A percentile compares a stretch with the other conserved stretches of the same genome.
phyloP scores from a whole-genome alignment of 805 yeast species.

The Candida multigemmis region DNA sequence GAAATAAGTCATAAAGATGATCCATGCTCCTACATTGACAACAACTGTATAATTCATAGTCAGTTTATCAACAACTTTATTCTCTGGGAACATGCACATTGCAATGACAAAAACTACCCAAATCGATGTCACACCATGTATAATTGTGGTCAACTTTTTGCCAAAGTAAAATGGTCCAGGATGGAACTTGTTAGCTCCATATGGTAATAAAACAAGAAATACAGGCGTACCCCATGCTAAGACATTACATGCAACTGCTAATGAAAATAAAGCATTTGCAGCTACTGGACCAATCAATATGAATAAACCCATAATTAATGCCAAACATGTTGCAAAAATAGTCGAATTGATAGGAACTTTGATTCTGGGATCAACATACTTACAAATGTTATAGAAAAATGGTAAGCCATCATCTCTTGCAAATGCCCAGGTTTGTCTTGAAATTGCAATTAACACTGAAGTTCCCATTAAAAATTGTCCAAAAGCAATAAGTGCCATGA shows the following conservation, averaged over 20 bases:
- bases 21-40: slow-evolving; percentile 50
- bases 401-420: slow-evolving; percentile 69
- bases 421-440: slow-evolving; percentile 63
- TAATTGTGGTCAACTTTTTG: slow-evolving; percentile 26
- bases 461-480: slow-evolving; percentile 59
- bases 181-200: slow-evolving; percentile 37
- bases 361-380: slow-evolving; percentile 42
- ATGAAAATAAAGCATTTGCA: slow-evolving; percentile 51
- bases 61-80: slow-evolving; percentile 21
- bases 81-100: slow-evolving; percentile 51
- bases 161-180: slow-evolving; percentile 65
- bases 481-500: slow-evolving; percentile 43
- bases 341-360: slow-evolving; percentile 59
- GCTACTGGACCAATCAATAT: slow-evolving; percentile 50
- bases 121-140: slow-evolving; percentile 33
- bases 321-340: slow-evolving; percentile 35
- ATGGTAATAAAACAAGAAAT: slow-evolving; percentile 40
- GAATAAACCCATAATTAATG: slow-evolving; percentile 42
- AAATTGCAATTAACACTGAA: slow-evolving; percentile 48
- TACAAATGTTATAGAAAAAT: slow-evolving; percentile 37
- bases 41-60: slow-evolving; percentile 62
- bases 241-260: slow-evolving; percentile 51
- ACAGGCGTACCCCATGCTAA: slow-evolving; percentile 53
- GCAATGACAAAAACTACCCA: slow-evolving; percentile 46
- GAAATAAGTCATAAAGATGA: slow-evolving; percentile 41